These are phyloP conservation scores for Colletotrichum plurivorum DNA, from an alignment of 2,329 filamentous ascomycete genomes.

Conservation along the genomic window DNA sequence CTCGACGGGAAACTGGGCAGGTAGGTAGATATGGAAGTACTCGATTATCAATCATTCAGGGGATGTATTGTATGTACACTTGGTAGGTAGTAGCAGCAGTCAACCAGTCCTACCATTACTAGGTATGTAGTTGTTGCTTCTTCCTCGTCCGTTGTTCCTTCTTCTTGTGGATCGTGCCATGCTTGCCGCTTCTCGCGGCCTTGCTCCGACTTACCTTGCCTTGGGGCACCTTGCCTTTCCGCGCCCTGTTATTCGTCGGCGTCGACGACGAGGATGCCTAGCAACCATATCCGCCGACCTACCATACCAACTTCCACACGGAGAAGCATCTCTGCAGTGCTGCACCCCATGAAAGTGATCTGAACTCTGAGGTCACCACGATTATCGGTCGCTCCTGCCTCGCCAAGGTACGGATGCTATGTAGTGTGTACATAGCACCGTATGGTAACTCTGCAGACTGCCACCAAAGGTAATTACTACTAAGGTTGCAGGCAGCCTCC, in stretches of 20 bases:
- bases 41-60: too few species aligned
- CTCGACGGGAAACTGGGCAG: too few species aligned
- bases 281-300: neutral
- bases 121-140: constrained; percentile 27
- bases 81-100: too few species aligned
- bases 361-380: neutral
- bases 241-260: constrained; percentile 21
- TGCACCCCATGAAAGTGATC: neutral
- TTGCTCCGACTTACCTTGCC: constrained; percentile 13
- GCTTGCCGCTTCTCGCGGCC: constrained; percentile 11
- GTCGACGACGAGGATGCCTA: neutral
- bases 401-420: neutral
- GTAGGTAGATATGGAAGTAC: too few species aligned
- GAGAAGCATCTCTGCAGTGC: neutral
- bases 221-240: constrained; percentile 13
- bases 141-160: constrained; percentile 31
- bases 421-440: too few species aligned
- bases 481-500: neutral
- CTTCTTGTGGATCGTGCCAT: constrained; percentile 29
- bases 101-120: too few species aligned
- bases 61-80: too few species aligned
- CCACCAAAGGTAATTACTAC: neutral
- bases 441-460: too few species aligned
- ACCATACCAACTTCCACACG: neutral
- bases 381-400: constrained; percentile 8